phyloP scores from a whole-genome alignment of 2,329 filamentous ascomycete genomes.

The Aspergillus sp. region DNA sequence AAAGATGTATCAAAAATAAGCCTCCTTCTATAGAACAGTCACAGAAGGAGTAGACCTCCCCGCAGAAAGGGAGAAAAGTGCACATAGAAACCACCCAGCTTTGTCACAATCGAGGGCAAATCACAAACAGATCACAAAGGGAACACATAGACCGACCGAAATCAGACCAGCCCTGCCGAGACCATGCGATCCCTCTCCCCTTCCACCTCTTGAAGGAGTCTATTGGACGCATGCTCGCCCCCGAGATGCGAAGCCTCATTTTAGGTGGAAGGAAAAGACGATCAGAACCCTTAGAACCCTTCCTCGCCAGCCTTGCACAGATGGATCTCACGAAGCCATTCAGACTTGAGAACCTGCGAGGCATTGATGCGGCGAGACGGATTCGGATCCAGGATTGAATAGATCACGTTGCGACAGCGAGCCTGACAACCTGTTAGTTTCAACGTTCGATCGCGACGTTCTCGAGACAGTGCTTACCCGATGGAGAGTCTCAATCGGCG shows the following conservation, averaged over 20 bases:
- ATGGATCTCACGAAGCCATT: constrained; percentile 98
- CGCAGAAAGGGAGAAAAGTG: neutral
- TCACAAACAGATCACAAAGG: constrained; percentile 13
- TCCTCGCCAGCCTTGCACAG: constrained; percentile 96
- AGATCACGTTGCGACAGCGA: constrained; percentile 97
- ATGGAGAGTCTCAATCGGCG: constrained; percentile 91
- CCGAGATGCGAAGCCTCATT: neutral
- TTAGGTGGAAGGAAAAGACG: neutral
- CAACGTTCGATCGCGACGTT: neutral
- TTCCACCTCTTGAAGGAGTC: neutral
- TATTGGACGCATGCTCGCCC: neutral
- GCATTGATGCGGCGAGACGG: constrained; percentile 89
- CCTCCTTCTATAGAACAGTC: constrained; percentile 23
- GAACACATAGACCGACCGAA: constrained; percentile 16
- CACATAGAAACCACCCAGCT: neutral
- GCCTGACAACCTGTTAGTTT: constrained; percentile 57
- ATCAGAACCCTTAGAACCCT: constrained; percentile 85
- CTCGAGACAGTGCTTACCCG: constrained; percentile 63
- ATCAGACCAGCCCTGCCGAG: constrained; percentile 11
- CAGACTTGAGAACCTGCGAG: constrained; percentile 93
- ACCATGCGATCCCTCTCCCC: constrained; percentile 9
- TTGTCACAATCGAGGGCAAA: constrained; percentile 13
- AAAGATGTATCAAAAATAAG: constrained; percentile 12
- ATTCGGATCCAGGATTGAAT: constrained; percentile 96
- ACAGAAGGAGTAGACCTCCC: constrained; percentile 16